These are phyloP conservation scores for Ophidiomyces ophidiicola DNA, from an alignment of 2,329 filamentous ascomycete genomes.

Conservation along the genomic window DNA sequence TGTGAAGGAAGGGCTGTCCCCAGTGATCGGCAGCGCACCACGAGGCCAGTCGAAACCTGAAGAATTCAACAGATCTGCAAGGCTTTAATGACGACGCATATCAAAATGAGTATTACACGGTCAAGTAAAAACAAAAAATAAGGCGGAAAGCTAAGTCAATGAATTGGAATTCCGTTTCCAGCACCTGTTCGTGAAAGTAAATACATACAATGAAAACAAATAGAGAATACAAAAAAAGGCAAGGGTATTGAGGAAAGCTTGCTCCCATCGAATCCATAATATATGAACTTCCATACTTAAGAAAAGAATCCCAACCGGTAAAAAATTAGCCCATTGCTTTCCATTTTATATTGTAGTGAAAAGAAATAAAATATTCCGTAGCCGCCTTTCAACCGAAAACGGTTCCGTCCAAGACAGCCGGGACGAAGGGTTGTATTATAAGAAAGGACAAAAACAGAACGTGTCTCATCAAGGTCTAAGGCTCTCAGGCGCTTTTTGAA, in stretches of 20 bases:
- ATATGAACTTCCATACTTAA: conserved; percentile 1
- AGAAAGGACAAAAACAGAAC: conserved; percentile 1
- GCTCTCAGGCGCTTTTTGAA: conserved; percentile 1
- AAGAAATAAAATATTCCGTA: conserved; percentile 2
- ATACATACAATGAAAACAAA: conserved; percentile 4
- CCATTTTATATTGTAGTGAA: conserved; percentile 4
- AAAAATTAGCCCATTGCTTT: conserved; percentile 8
- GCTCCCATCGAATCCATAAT: neutral
- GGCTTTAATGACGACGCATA: neutral
- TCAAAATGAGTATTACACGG: neutral
- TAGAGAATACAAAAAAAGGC: neutral
- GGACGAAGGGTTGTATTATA: conserved; percentile 2
- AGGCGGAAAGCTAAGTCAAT: conserved; percentile 10
- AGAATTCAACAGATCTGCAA: neutral
- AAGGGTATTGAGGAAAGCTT: neutral
- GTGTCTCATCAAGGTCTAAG: conserved; percentile 9
- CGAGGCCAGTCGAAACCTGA: conserved; percentile 5
- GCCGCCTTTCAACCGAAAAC: neutral
- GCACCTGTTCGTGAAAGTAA: conserved; percentile 5
- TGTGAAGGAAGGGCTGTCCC: no score
- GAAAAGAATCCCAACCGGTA: neutral
- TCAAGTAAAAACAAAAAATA: neutral
- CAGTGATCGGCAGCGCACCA: conserved; percentile 7
- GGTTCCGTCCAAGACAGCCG: neutral
- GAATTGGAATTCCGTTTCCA: conserved; percentile 6